phyloP scores from a whole-genome alignment of 2,329 filamentous ascomycete species.

The Exophiala aquamarina region DNA sequence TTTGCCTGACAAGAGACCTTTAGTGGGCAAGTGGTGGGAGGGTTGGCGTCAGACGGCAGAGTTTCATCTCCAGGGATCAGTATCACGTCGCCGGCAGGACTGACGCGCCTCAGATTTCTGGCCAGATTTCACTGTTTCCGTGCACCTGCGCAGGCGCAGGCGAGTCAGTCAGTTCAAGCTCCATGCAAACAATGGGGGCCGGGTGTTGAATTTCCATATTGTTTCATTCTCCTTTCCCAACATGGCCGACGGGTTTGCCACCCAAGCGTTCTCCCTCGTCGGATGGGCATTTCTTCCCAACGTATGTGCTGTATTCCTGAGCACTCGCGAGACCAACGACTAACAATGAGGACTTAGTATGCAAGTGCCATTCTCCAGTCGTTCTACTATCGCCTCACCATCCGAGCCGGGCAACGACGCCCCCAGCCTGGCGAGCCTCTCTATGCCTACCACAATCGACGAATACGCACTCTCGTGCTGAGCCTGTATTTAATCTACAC shows the following conservation, averaged over 20 bases:
- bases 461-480: slow-evolving; percentile 81
- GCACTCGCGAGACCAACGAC: not conserved
- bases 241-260: slow-evolving; percentile 37
- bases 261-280: slow-evolving; percentile 53
- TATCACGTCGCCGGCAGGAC: too few species aligned
- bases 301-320: slow-evolving; percentile 40
- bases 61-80: too few species aligned
- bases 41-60: too few species aligned
- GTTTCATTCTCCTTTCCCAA: not conserved
- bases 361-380: slow-evolving; percentile 75
- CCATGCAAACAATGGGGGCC: too few species aligned
- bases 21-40: too few species aligned
- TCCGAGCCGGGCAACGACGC: slow-evolving; percentile 83
- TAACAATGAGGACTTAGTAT: slow-evolving; percentile 52
- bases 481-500: slow-evolving; percentile 84
- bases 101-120: too few species aligned
- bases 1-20: too few species aligned
- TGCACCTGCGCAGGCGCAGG: too few species aligned
- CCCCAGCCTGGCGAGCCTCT: slow-evolving; percentile 67
- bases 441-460: slow-evolving; percentile 71
- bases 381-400: slow-evolving; percentile 82
- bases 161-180: too few species aligned
- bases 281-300: slow-evolving; percentile 65
- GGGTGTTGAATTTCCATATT: too few species aligned
- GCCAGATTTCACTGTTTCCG: too few species aligned